Percentiles rank a stretch among this genome's conserved stretches.
Evolutionary conservation across 2,329 filamentous ascomycete species (phyloP).

Genomic region (Colletotrichum sp.): DNA sequence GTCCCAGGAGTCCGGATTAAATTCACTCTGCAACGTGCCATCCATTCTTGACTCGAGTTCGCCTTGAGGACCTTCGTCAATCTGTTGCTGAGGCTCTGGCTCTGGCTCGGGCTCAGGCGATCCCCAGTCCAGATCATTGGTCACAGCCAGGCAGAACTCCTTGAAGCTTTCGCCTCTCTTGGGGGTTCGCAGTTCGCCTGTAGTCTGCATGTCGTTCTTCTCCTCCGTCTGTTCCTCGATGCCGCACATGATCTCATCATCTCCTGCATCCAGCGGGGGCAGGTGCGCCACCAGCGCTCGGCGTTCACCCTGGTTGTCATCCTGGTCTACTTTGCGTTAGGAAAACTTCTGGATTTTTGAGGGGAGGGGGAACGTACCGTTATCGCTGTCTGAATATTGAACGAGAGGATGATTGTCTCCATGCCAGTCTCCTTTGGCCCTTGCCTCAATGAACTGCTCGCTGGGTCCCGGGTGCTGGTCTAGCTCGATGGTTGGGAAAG

Average conservation of each 20-base stretch:
- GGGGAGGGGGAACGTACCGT: not conserved
- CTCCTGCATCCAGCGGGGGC: not conserved
- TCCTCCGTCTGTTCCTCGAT: not conserved
- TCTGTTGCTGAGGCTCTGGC: not conserved
- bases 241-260: not conserved
- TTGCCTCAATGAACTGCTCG: not conserved
- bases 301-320: not conserved
- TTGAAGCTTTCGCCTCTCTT: not conserved
- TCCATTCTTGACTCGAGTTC: not conserved
- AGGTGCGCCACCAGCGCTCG: not conserved
- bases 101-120: conserved; percentile 1
- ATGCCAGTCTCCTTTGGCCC: not conserved
- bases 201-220: not conserved
- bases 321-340: not conserved
- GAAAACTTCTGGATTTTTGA: not conserved
- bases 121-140: conserved; percentile 1
- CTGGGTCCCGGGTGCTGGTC: conserved; percentile 24
- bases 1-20: not conserved
- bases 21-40: not conserved
- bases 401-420: not conserved
- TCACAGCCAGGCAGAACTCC: not conserved
- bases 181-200: not conserved
- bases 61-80: not conserved
- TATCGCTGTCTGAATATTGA: not conserved
- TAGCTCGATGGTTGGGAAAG: conserved; percentile 27